phyloP scores from a whole-genome alignment of 306 rosid genomes.

The Acacia melanoxylon region DNA sequence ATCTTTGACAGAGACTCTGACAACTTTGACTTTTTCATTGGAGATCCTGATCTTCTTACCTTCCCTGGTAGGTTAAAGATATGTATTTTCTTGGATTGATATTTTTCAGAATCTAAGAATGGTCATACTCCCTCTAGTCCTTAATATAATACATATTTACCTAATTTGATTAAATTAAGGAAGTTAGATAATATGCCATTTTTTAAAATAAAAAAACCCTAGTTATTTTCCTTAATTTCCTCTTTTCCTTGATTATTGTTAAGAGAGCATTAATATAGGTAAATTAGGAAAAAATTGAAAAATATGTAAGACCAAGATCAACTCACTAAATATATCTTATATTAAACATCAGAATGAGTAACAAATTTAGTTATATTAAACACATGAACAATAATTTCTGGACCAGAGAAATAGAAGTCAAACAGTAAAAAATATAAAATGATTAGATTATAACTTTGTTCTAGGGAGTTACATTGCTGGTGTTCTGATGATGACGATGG shows the following conservation, averaged over 20 bases:
- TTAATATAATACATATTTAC: too few species aligned
- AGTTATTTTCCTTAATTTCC: too few species aligned
- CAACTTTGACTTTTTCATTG: slow-evolving; percentile 66
- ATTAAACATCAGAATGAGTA: too few species aligned
- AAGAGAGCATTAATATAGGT: too few species aligned
- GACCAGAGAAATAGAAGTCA: not conserved
- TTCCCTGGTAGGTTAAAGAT: slow-evolving; percentile 58
- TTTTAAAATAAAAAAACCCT: too few species aligned
- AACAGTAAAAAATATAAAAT: not conserved
- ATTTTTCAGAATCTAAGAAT: slow-evolving; percentile 7
- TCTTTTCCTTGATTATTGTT: too few species aligned
- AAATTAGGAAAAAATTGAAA: too few species aligned
- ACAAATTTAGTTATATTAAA: not conserved
- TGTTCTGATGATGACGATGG: slow-evolving; percentile 24
- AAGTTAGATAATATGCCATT: too few species aligned
- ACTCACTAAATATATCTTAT: too few species aligned
- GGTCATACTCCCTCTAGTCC: too few species aligned
- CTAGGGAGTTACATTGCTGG: not conserved
- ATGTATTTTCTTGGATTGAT: not conserved
- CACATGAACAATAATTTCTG: not conserved
- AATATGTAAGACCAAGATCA: too few species aligned
- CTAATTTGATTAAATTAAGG: too few species aligned
- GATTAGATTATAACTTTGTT: not conserved
- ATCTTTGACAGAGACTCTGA: slow-evolving; percentile 66
- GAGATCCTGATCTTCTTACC: slow-evolving; percentile 73